Evolutionary conservation across 495 filamentous ascomycete species (phyloP), one percentile per base, ranked within the genome.

Genomic region (Aspergillus affinis): DNA sequence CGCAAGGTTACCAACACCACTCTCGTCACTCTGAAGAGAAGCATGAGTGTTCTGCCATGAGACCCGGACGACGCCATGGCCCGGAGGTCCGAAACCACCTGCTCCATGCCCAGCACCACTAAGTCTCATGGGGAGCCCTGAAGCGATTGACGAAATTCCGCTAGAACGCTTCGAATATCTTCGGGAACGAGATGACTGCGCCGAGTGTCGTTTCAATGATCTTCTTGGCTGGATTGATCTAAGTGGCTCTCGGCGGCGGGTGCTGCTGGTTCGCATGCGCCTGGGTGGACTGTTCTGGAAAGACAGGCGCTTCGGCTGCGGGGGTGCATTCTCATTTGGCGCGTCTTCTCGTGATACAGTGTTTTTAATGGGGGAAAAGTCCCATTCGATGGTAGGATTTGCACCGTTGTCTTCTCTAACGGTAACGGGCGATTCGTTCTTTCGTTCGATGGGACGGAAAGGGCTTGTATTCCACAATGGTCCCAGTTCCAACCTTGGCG

Each of bases 31-130:
- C 50, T 71, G 68, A 8, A 77, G 62, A 2, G 75, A 76, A 2
- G 58, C 61, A 27, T 73, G 69, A 0, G 73, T 72, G 48, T 78
- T 80, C 52, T 80, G 78, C 80, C 79, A 82, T 19, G 80, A 81
- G 47, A 68, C 61, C n/a, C 75, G 69, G 7, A 81, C 77, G 6
- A 77, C 58, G 12, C 78, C 78, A 51, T 74, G 75, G 29, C 75
- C 76, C 4, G 73, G 72, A 45, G 78, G 78, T 18, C 79, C 79
- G 51, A 78, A 76, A 10, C 75, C 77, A 54, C 77, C 79, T n/a
- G 77, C 75, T 10, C 79, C 79, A 63, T 81, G 80, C 1, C 79
- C 79, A 27, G 78, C 74, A 19, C 79, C 80, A 57, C 77, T 78
- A 20, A 77, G 65, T 54, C 77, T 65, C 3, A 75, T 68, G 2